phyloP scores from a whole-genome alignment of 352 stramenopile species.

The Aphanomyces astaci region DNA sequence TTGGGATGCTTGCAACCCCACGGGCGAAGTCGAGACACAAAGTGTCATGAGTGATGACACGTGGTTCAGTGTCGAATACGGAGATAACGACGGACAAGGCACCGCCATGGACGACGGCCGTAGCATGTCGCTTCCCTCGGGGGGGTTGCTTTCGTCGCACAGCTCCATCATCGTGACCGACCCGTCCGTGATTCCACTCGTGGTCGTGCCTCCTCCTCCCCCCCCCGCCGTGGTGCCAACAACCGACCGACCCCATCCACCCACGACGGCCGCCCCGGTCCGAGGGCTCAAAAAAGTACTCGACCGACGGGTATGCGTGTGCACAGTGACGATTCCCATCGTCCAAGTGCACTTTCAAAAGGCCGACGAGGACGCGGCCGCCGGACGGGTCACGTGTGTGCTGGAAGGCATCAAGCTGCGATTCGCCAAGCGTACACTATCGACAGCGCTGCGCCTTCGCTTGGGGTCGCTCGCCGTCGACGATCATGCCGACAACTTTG shows the following conservation, averaged over 20 bases:
- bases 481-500: conserved; percentile 18
- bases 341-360: conserved; percentile 80
- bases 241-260: not conserved
- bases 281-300: conserved; percentile 27
- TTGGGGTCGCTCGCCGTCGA: not conserved
- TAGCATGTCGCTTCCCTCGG: not conserved
- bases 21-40: not conserved
- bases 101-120: not conserved
- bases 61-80: conserved; percentile 76
- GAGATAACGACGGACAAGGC: not conserved
- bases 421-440: conserved; percentile 72
- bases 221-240: too few species aligned
- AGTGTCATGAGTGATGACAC: conserved; percentile 81
- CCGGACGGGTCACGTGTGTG: conserved; percentile 55
- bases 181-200: too few species aligned
- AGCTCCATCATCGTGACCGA: too few species aligned
- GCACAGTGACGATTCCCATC: conserved; percentile 71
- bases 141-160: not conserved
- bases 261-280: not conserved
- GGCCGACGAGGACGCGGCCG: conserved; percentile 54
- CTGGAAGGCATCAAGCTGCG: conserved; percentile 75
- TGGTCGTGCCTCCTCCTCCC: too few species aligned
- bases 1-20: not conserved
- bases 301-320: conserved; percentile 64
- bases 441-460: conserved; percentile 38